A percentile compares a stretch with the other conserved stretches of the same genome.
These are phyloP conservation scores for Phlyctochytrium arcticum DNA, from an alignment of 192 early-diverging fungal species.

Conservation along the genomic window DNA sequence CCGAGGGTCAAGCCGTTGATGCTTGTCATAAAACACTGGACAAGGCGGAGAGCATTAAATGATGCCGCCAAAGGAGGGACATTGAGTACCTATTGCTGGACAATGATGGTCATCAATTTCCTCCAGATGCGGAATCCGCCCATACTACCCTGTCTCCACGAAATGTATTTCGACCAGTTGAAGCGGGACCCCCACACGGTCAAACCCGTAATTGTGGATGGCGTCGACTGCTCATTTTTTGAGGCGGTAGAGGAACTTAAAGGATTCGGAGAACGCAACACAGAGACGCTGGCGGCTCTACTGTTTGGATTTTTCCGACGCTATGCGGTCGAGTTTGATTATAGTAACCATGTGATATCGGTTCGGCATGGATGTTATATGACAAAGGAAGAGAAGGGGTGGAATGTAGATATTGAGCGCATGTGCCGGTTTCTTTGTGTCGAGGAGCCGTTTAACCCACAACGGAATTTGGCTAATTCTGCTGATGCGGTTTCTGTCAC, in stretches of 20 bases:
- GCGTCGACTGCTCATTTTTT: constrained; percentile 72
- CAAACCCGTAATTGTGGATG: constrained; percentile 39
- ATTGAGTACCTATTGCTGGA: constrained; percentile 76
- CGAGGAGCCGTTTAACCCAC: constrained; percentile 88
- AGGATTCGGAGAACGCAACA: constrained; percentile 67
- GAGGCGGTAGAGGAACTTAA: constrained; percentile 61
- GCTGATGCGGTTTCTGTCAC: constrained; percentile 74
- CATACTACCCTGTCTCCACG: constrained; percentile 82
- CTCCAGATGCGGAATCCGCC: constrained; percentile 85
- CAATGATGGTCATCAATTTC: constrained; percentile 72
- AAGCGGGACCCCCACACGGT: constrained; percentile 12
- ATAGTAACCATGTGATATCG: constrained; percentile 73
- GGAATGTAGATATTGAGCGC: constrained; percentile 68
- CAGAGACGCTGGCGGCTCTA: constrained; percentile 71
- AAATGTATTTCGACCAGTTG: constrained; percentile 37
- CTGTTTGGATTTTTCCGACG: constrained; percentile 82
- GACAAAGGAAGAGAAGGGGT: constrained; percentile 79
- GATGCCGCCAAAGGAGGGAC: constrained; percentile 93
- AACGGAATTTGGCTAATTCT: constrained; percentile 86
- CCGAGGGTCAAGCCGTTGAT: constrained; percentile 82
- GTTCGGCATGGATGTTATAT: constrained; percentile 75
- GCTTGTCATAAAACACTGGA: constrained; percentile 94
- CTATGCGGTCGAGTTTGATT: constrained; percentile 78
- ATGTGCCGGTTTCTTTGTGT: constrained; percentile 74
- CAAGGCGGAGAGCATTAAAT: constrained; percentile 77